phyloP scores from a whole-genome alignment of 352 stramenopile species.

The Globisporangium cederbergense region DNA sequence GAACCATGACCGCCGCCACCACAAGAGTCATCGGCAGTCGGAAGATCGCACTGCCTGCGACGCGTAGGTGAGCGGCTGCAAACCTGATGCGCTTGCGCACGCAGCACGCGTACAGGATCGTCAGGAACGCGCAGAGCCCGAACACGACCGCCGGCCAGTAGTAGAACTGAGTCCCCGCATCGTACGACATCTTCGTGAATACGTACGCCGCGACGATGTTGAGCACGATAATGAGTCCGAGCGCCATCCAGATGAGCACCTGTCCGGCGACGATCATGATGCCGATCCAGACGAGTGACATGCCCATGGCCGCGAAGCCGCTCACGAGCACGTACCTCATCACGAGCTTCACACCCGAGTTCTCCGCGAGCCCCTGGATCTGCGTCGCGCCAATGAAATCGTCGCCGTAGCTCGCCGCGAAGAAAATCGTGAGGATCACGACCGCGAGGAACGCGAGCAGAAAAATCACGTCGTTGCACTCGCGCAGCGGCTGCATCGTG shows the following conservation, averaged over 20 bases:
- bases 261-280: slow-evolving; percentile 55
- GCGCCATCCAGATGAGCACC: slow-evolving; percentile 50
- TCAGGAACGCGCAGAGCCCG: slow-evolving; percentile 41
- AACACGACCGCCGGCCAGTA: slow-evolving; percentile 67
- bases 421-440: slow-evolving; percentile 40
- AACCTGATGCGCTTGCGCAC: slow-evolving; percentile 90
- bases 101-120: slow-evolving; percentile 60
- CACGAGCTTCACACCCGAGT: slow-evolving; percentile 54
- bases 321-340: slow-evolving; percentile 50
- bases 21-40: slow-evolving; percentile 80
- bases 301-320: slow-evolving; percentile 49
- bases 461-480: slow-evolving; percentile 80
- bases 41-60: slow-evolving; percentile 85
- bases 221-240: slow-evolving; percentile 46
- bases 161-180: slow-evolving; percentile 52
- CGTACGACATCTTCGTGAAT: slow-evolving; percentile 66
- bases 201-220: slow-evolving; percentile 53
- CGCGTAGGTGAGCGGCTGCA: slow-evolving; percentile 87
- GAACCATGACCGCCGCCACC: slow-evolving; percentile 78
- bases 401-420: slow-evolving; percentile 55
- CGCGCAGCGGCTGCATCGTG: slow-evolving; percentile 25
- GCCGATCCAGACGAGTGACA: slow-evolving; percentile 74
- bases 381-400: slow-evolving; percentile 59
- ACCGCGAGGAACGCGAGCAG: slow-evolving; percentile 59
- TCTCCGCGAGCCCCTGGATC: slow-evolving; percentile 29